These are phyloP conservation scores for Penicillium sp. DNA, from an alignment of 2,329 filamentous ascomycete species.

Conservation along the genomic window DNA sequence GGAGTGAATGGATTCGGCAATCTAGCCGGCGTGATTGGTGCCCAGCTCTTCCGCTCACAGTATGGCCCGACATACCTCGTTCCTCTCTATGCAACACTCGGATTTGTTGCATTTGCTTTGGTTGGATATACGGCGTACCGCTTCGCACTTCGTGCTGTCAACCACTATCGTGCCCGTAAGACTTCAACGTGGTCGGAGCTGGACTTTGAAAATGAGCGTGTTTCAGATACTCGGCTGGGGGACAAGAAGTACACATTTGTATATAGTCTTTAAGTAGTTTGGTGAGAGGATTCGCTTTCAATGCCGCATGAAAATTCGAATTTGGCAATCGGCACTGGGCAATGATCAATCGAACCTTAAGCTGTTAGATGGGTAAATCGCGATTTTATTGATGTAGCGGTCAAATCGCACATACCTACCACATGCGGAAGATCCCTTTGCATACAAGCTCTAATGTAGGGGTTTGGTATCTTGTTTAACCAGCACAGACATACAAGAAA, in stretches of 20 bases:
- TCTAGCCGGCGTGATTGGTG: background rate
- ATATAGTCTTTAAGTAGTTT: constrained; percentile 1
- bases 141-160: background rate
- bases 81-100: constrained; percentile 6
- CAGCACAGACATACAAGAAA: no score
- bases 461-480: no score
- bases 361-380: no score
- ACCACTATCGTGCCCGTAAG: background rate
- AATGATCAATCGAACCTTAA: no score
- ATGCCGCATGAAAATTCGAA: no score
- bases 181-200: background rate
- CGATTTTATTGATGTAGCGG: no score
- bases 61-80: constrained; percentile 3
- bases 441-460: no score
- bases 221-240: background rate
- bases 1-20: constrained; percentile 4
- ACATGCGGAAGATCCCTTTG: no score
- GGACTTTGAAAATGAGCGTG: constrained; percentile 4
- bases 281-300: no score
- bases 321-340: no score
- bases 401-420: no score
- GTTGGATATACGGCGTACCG: constrained; percentile 3
- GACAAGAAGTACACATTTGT: constrained; percentile 10
- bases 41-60: background rate
- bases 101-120: constrained; percentile 6